Evolutionary conservation across 2,329 filamentous ascomycete genomes (phyloP), one percentile per base, ranked within the genome.

Genomic region (Cladophialophora psammophila): DNA sequence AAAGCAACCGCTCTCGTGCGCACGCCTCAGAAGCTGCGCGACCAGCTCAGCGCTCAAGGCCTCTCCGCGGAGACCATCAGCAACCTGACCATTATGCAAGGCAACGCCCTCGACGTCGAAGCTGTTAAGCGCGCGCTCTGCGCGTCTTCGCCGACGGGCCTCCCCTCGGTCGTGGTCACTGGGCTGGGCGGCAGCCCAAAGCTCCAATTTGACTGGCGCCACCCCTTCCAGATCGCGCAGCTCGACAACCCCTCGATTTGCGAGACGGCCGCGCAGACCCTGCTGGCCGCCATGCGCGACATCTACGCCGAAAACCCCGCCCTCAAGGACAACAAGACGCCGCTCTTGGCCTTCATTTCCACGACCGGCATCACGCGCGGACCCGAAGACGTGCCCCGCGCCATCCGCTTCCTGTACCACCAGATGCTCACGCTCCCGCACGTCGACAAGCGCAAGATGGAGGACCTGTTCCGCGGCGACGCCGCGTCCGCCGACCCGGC

Each of bases 61-160:
- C 70, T 86, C 58, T 72, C 79, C 32, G 59, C 76, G 20, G 67
- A 74, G 10, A 64, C 83, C 64, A 62, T 67, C 57, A 31, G 77
- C 69, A 74, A 83, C 63, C 80, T 87, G 38, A 82, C 78, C 65
- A 81, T 86, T 64, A 75, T 84, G 65, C 45, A 80, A 69, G 85
- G 85, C 68, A 78, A 83, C 70, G 80, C 80, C 32, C 80, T 79
- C 57, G 78, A 84, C 68, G 45, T 78, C 38, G 63, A 71, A 2
- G 77, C 78, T 20, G 79, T 86, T 18, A 78, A 80, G 42, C 64
- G 75, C 15, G 76, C 80, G 0, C 73, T 84, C 20, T 71, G 78
- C 18, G 72, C 74, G 1, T 73, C 72, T 35, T 40, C 67, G 8
- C 67, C 60, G n/a, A 67, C 72, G 10, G 61, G 63, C 7, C 73